Conservation (phyloP, 768 basidiomycete species). For the Panellus pusillus region DNA sequence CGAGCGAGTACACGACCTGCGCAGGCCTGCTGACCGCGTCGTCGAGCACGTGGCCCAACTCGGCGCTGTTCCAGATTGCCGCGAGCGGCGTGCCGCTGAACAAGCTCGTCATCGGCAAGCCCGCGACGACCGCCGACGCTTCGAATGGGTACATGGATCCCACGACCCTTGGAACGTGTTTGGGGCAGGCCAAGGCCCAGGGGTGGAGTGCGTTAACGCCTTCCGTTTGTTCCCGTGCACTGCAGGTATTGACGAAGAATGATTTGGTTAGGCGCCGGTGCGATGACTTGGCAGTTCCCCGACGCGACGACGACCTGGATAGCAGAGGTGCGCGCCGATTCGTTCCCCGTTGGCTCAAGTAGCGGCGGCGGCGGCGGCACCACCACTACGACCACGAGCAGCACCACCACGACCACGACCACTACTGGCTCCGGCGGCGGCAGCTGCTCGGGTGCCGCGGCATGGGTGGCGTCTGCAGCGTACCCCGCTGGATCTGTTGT, state of each 20-base stretch:
- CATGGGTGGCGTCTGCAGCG: slow-evolving; percentile 10
- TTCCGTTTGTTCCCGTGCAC: not conserved
- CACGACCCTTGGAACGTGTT: slow-evolving; percentile 55
- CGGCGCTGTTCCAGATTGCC: slow-evolving; percentile 60
- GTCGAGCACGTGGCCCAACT: slow-evolving; percentile 59
- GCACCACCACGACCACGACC: slow-evolving; percentile 3
- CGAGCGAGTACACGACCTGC: slow-evolving; percentile 65
- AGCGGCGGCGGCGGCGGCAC: not conserved
- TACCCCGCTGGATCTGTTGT: slow-evolving; percentile 10
- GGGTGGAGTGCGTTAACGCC: slow-evolving; percentile 60
- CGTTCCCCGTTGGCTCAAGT: slow-evolving; percentile 13
- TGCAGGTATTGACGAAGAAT: not conserved
- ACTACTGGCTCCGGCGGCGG: not conserved
- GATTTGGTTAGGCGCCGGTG: slow-evolving; percentile 27
- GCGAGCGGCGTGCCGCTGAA: slow-evolving; percentile 53
- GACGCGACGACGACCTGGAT: slow-evolving; percentile 43
- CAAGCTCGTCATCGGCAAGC: slow-evolving; percentile 80
- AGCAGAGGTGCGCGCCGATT: slow-evolving; percentile 30
- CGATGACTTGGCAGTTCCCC: slow-evolving; percentile 38
- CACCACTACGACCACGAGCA: not conserved
- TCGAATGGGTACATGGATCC: slow-evolving; percentile 64
- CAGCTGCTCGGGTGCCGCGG: slow-evolving; percentile 15
- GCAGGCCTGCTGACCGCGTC: slow-evolving; percentile 56
- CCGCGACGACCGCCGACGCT: slow-evolving; percentile 51
- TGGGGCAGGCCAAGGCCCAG: slow-evolving; percentile 53